Conservation (phyloP, 2,329 filamentous ascomycete genomes). For the Neonectria sp. region DNA sequence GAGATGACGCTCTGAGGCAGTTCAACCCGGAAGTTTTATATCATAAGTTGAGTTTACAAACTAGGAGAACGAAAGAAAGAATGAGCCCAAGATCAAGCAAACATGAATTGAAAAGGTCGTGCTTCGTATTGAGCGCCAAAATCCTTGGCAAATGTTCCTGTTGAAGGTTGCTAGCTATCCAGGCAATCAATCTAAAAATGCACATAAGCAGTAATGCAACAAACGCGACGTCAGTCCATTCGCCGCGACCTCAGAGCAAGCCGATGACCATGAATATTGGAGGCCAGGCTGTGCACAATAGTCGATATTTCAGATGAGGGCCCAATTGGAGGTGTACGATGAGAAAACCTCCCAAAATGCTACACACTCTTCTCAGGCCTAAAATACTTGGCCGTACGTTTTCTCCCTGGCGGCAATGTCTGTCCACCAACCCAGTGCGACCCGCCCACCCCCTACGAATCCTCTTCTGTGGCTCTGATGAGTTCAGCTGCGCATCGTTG, state of each 20-base stretch:
- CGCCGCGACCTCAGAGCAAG: not conserved
- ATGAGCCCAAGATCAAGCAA: not conserved
- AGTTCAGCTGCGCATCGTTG: conserved; percentile 87
- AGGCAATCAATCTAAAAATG: conserved; percentile 38
- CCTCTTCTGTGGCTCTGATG: conserved; percentile 94
- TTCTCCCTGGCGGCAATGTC: conserved; percentile 31
- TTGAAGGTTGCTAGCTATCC: not conserved
- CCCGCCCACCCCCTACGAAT: conserved; percentile 79
- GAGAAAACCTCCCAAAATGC: conserved; percentile 33
- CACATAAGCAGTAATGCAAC: conserved; percentile 53
- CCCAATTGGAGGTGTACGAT: not conserved
- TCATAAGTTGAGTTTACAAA: too few species aligned
- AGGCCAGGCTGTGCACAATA: not conserved
- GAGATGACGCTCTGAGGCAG: too few species aligned
- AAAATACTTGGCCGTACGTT: conserved; percentile 23
- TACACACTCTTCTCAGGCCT: conserved; percentile 30
- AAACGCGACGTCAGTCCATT: conserved; percentile 48
- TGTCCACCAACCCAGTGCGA: conserved; percentile 37
- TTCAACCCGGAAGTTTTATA: too few species aligned
- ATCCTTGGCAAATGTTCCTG: not conserved
- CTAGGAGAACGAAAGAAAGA: not conserved
- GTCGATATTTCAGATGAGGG: not conserved
- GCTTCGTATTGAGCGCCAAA: not conserved
- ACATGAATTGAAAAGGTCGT: not conserved
- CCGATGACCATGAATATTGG: not conserved